These are phyloP conservation scores for Moniliella sp. DNA, from an alignment of 1,284 basidiomycete species.

Conservation along the genomic window DNA sequence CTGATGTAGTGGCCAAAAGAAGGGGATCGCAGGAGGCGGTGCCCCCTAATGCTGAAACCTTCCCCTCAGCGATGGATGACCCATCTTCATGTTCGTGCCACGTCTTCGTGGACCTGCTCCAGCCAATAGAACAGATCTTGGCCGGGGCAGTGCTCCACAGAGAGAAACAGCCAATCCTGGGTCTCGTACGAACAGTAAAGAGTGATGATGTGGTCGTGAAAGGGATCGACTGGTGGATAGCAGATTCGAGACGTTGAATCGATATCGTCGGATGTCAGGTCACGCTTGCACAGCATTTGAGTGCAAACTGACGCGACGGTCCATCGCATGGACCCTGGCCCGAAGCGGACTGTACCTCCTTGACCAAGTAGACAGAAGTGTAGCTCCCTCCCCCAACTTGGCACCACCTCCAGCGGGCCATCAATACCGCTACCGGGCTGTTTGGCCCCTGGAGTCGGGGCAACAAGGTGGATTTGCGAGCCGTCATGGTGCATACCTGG, in stretches of 20 bases:
- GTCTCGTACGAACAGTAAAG: conserved; percentile 51
- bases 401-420: conserved; percentile 19
- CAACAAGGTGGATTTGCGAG: conserved; percentile 17
- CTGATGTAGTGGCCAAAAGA: conserved; percentile 51
- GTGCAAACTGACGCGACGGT: conserved; percentile 51
- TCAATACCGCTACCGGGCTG: conserved; percentile 13
- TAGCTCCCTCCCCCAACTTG: conserved; percentile 31
- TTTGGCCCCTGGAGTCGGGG: conserved; percentile 19
- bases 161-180: conserved; percentile 52
- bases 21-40: conserved; percentile 62
- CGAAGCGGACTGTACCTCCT: too few relatives aligned
- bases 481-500: conserved; percentile 27
- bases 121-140: conserved; percentile 80
- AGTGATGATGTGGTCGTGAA: conserved; percentile 82
- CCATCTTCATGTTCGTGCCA: too few relatives aligned
- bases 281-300: conserved; percentile 69
- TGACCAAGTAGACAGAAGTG: conserved; percentile 27
- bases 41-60: too few relatives aligned
- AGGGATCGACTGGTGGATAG: conserved; percentile 74
- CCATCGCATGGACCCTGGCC: neutral
- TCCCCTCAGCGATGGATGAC: too few relatives aligned
- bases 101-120: conserved; percentile 40
- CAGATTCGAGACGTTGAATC: conserved; percentile 40
- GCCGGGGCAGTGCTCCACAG: conserved; percentile 79
- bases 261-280: conserved; percentile 21